phyloP scores from a whole-genome alignment of 345 rosid genomes.

The Cardiospermum halicacabum region DNA sequence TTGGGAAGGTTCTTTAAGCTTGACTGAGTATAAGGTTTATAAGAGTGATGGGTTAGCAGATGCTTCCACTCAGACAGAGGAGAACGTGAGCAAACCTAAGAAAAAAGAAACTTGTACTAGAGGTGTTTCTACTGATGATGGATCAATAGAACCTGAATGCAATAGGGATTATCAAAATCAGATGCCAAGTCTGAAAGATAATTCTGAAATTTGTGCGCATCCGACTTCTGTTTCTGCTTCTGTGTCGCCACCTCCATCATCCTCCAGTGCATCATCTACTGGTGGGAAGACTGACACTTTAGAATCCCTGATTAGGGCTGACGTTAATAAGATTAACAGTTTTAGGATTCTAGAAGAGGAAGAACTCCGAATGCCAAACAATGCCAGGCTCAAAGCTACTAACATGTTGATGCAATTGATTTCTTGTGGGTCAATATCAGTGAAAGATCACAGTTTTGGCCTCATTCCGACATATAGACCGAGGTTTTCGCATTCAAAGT shows the following conservation, averaged over 20 bases:
- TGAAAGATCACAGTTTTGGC: constrained; percentile 85
- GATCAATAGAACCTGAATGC: constrained; percentile 40
- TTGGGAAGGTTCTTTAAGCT: constrained; percentile 62
- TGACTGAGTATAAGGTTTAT: constrained; percentile 70
- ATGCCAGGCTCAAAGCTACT: constrained; percentile 65
- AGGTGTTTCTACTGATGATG: constrained; percentile 89
- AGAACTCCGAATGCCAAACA: constrained; percentile 56
- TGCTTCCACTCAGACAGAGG: constrained; percentile 97
- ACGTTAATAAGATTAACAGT: constrained; percentile 79
- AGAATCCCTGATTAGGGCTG: constrained; percentile 90
- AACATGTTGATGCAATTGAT: constrained; percentile 86
- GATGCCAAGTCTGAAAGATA: constrained; percentile 38
- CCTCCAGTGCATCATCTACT: constrained; percentile 64
- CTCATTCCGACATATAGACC: constrained; percentile 76
- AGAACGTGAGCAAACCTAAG: constrained; percentile 36
- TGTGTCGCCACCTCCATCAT: constrained; percentile 61
- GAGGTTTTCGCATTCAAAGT: constrained; percentile 64
- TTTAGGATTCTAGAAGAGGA: constrained; percentile 85
- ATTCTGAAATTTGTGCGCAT: constrained; percentile 43
- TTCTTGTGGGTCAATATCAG: constrained; percentile 94
- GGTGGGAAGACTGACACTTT: constrained; percentile 79
- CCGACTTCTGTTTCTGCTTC: constrained; percentile 56
- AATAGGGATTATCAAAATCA: constrained; percentile 26
- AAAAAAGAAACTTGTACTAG: constrained; percentile 66
- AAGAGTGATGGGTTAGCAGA: constrained; percentile 68